Base-by-base conservation (phyloP, 805 yeast species). In the Ogataea minuta region DNA sequence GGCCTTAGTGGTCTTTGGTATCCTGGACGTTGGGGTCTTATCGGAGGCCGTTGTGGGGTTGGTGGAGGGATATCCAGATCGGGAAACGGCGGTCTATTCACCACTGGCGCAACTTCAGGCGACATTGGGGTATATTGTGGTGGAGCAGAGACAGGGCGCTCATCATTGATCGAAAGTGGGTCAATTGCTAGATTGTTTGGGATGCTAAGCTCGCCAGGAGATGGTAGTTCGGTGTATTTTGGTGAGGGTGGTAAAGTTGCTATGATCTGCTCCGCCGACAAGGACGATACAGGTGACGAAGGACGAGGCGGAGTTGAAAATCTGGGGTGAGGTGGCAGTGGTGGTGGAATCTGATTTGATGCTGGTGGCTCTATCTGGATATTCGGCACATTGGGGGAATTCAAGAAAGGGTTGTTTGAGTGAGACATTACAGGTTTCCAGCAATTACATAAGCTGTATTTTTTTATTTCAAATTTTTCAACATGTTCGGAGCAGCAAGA, bases 101-200 rank as follows among this genome's bases (percentile, higher is more conserved):
- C 46, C 13, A 46, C 23, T 2, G 38, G 44, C 1, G 52, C 53
- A 7, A 45, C 36, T 1, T 49, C 54, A 2, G 63, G 50, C 8
- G 62, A 58, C 16, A 60, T 46, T 31, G 59, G 66, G 1, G 66
- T 51, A 41, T 67, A 67, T 6, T 57, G 59, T 2, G 72, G 72
- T 3, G 71, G 71, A 4, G 60, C 62, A 28, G 56, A 64, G 15
- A 40, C 45, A 0, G 59, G 59, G 6, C 45, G 39, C 11, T 27
- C 35, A 13, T 57, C 62, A 29, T 56, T 54, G 9, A 56, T 43
- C 4, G 34, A 31, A n/a, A 52, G 38, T 1, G 56, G 58, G 28
- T 56, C 54, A 23, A 59, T 56, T 2, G 62, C 57, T 34, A 45
- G 52, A 19, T 52, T 45, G 17, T 52, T 46, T 0, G 64, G 61